Evolutionary conservation across 495 filamentous ascomycete species (phyloP), one percentile per base, ranked within the genome.

Genomic region (Lasiosphaeria ovina): DNA sequence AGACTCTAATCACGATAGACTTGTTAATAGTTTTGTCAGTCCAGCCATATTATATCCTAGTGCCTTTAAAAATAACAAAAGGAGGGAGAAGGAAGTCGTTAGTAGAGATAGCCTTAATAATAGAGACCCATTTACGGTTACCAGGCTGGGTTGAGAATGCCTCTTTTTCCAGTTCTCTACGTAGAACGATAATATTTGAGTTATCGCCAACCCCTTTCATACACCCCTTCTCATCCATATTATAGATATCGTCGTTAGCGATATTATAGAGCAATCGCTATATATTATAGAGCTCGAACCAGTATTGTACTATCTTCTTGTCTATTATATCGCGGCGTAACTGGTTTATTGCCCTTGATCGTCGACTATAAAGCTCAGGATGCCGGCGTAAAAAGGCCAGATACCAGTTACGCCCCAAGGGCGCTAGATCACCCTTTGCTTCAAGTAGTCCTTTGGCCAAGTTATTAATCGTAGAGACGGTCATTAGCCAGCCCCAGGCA

Each of bases 401-500:
- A 16, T 49, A 49, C 47, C n/a, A 49, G n/a, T 49, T 49, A 31
- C n/a, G n/a, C 5, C 47, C 47, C n/a, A 49, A 31, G 16, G 47
- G 47, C 47, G 12, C 14, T 49, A 49, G 5, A 31, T 49, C 47
- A 7, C 47, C 47, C 47, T 49, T 49, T 31, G n/a, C 47, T n/a
- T 7, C 17, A n/a, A 49, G 47, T n/a, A 49, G 17, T 31, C 16
- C 6, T 6, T 6, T 49, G 6, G 47, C 47, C 16, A 49, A 31
- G 12, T 16, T n/a, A n/a, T 49, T 31, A 49, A 49, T 49, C 5
- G 47, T 31, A 49, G 47, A 6, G 6, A 49, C 16, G 6, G 6
- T 49, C n/a, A 49, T 49, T 49, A 31, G 17, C 47, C n/a, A 49
- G 47, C 47, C 47, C n/a, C n/a, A 49, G 6, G 47, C 47, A 49